Evolutionary conservation across 208 protist genomes (phyloP).

Genomic region (Phytomonas sp.): DNA sequence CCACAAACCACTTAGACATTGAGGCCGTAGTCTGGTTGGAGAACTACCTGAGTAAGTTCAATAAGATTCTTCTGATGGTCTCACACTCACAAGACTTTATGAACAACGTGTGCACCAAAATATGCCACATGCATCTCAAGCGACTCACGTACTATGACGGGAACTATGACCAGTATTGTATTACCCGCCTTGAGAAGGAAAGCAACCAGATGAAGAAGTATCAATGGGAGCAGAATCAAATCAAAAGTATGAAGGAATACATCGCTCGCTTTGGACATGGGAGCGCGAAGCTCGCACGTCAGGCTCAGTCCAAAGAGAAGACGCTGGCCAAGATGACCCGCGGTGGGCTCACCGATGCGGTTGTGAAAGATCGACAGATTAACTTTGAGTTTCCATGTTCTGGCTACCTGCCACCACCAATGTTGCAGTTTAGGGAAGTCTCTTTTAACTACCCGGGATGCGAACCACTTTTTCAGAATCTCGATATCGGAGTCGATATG

Average conservation of each 20-base stretch:
- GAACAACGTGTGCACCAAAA: slow-evolving; percentile 96
- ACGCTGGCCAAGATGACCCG: slow-evolving; percentile 91
- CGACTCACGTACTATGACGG: slow-evolving; percentile 89
- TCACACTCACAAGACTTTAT: slow-evolving; percentile 97
- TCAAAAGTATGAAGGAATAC: slow-evolving; percentile 96
- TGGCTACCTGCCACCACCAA: slow-evolving; percentile 80
- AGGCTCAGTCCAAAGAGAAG: slow-evolving; percentile 94
- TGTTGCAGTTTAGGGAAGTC: slow-evolving; percentile 93
- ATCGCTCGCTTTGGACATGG: slow-evolving; percentile 94
- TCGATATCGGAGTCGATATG: slow-evolving; percentile 93
- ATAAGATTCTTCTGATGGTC: slow-evolving; percentile 92
- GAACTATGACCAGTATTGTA: slow-evolving; percentile 95
- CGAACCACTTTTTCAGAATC: slow-evolving; percentile 78
- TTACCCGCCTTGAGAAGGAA: slow-evolving; percentile 89
- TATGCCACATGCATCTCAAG: slow-evolving; percentile 88
- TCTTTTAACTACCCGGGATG: slow-evolving; percentile 86
- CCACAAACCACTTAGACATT: slow-evolving; percentile 97
- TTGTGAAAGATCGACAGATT: slow-evolving; percentile 69
- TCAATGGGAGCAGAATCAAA: slow-evolving; percentile 95
- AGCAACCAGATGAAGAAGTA: slow-evolving; percentile 95
- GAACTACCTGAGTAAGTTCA: slow-evolving; percentile 91
- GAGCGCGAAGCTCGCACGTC: slow-evolving; percentile 91
- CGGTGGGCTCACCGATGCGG: slow-evolving; percentile 91
- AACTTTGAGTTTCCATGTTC: slow-evolving; percentile 84
- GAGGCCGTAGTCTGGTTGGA: slow-evolving; percentile 96